Conservation (phyloP, 148 eudicot genomes). For the Pharnaceum exiguum region DNA sequence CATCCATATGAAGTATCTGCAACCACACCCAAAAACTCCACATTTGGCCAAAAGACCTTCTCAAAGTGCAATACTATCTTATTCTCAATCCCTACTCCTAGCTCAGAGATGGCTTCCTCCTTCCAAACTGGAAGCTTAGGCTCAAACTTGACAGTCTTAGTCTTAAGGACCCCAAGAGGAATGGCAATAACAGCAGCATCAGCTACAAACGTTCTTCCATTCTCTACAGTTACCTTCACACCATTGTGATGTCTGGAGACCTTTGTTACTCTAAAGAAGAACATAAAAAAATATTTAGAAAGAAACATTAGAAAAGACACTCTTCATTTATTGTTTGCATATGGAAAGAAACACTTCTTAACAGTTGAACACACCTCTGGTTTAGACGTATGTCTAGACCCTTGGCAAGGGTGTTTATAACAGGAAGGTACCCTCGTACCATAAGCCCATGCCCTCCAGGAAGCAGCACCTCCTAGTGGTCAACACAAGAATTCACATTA, state of each 20-base stretch:
- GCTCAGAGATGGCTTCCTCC: constrained; percentile 76
- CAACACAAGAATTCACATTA: constrained; percentile 5
- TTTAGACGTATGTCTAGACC: constrained; percentile 74
- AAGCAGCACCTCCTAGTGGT: constrained; percentile 77
- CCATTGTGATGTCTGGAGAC: constrained; percentile 64
- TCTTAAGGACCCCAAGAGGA: constrained; percentile 89
- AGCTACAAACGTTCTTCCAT: constrained; percentile 66
- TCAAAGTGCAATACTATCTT: constrained; percentile 90
- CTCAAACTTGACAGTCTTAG: constrained; percentile 66
- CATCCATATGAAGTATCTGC: constrained; percentile 90
- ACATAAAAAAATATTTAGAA: neutral
- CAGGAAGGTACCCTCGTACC: constrained; percentile 96
- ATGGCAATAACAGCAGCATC: constrained; percentile 83
- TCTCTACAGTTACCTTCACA: constrained; percentile 75
- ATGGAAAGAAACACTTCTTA: neutral
- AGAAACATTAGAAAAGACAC: neutral
- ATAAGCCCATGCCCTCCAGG: constrained; percentile 99
- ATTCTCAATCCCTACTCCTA: constrained; percentile 94
- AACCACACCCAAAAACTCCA: constrained; percentile 97
- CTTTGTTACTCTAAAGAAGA: constrained; percentile 56
- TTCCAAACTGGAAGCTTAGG: constrained; percentile 96
- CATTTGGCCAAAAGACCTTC: constrained; percentile 96
- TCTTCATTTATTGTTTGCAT: neutral
- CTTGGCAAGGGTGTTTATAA: constrained; percentile 90
- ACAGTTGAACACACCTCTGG: constrained; percentile 43